These are phyloP conservation scores for Austroboletus festivus DNA, from an alignment of 768 basidiomycete species.

Conservation along the genomic window DNA sequence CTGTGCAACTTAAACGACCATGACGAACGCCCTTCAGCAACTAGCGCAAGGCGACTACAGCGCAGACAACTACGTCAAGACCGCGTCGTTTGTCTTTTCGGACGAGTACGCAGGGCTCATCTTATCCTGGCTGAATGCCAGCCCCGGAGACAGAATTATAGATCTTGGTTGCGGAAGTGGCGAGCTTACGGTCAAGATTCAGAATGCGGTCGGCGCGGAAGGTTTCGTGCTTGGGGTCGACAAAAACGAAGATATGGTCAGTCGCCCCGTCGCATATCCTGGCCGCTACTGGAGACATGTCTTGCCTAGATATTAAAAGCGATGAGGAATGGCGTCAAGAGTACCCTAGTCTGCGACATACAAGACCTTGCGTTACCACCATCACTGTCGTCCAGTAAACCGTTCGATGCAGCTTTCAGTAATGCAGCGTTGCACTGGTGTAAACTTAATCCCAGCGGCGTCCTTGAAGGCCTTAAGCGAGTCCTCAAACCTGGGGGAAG, in stretches of 20 bases:
- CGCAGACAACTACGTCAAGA: constrained; percentile 57
- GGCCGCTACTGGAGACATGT: neutral
- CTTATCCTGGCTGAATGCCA: constrained; percentile 55
- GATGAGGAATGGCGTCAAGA: constrained; percentile 40
- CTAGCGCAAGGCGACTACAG: constrained; percentile 46
- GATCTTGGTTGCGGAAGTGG: constrained; percentile 86
- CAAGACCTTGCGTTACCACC: constrained; percentile 42
- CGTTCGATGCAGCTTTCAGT: constrained; percentile 75
- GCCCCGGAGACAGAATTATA: constrained; percentile 65
- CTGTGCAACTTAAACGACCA: neutral
- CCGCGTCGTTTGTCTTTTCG: constrained; percentile 68
- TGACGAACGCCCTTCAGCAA: constrained; percentile 6
- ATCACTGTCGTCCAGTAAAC: constrained; percentile 29
- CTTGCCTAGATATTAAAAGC: constrained; percentile 52
- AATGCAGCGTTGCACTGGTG: constrained; percentile 87
- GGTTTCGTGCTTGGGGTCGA: constrained; percentile 71
- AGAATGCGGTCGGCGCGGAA: constrained; percentile 45
- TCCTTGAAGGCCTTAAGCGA: constrained; percentile 55
- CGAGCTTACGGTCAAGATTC: constrained; percentile 62
- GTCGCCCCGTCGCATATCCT: constrained; percentile 12
- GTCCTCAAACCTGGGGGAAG: constrained; percentile 68
- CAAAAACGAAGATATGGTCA: constrained; percentile 68
- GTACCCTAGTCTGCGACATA: constrained; percentile 52
- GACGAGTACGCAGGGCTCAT: constrained; percentile 48
- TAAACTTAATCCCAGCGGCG: constrained; percentile 65